phyloP scores from a whole-genome alignment of 2,329 filamentous ascomycete species.

The Colletotrichum liriopes region DNA sequence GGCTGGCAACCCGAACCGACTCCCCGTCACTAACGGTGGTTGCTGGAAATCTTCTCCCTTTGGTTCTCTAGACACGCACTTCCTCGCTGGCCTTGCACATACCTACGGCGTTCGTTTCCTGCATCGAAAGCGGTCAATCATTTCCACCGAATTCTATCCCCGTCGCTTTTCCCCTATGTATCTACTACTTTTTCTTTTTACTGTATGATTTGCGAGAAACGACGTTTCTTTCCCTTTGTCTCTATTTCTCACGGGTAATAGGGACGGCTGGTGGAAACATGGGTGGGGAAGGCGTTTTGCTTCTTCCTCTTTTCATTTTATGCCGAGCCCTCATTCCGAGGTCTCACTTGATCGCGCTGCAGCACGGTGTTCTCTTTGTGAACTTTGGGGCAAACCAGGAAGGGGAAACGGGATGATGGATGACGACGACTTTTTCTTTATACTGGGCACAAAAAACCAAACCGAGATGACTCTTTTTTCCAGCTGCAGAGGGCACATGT shows the following conservation, averaged over 20 bases:
- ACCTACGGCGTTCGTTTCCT: slow-evolving; percentile 41
- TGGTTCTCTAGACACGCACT: slow-evolving; percentile 35
- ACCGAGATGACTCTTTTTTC: slow-evolving; percentile 24
- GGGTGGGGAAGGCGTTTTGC: slow-evolving; percentile 24
- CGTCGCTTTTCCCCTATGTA: slow-evolving; percentile 36
- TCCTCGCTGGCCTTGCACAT: slow-evolving; percentile 37
- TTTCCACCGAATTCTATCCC: slow-evolving; percentile 26
- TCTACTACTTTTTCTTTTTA: slow-evolving; percentile 19
- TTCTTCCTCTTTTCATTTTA: neutral
- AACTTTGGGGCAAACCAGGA: slow-evolving; percentile 11
- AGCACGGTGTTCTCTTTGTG: slow-evolving; percentile 37
- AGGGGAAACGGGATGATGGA: slow-evolving; percentile 39
- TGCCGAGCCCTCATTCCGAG: neutral
- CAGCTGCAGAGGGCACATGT: slow-evolving; percentile 13
- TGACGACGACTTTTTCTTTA: slow-evolving; percentile 24
- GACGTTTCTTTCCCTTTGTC: slow-evolving; percentile 29
- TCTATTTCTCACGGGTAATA: slow-evolving; percentile 29
- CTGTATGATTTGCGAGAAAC: slow-evolving; percentile 32
- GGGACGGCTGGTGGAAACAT: slow-evolving; percentile 31
- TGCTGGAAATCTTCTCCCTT: slow-evolving; percentile 2
- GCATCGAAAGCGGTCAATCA: slow-evolving; percentile 41
- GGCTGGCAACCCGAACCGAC: slow-evolving; percentile 76
- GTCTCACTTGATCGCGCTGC: slow-evolving; percentile 22
- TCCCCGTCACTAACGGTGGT: slow-evolving; percentile 50
- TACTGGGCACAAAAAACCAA: slow-evolving; percentile 32